Evolutionary conservation across 2,329 filamentous ascomycete species (phyloP), one percentile per base, ranked within the genome.

Genomic region (Coniochaeta sp.): DNA sequence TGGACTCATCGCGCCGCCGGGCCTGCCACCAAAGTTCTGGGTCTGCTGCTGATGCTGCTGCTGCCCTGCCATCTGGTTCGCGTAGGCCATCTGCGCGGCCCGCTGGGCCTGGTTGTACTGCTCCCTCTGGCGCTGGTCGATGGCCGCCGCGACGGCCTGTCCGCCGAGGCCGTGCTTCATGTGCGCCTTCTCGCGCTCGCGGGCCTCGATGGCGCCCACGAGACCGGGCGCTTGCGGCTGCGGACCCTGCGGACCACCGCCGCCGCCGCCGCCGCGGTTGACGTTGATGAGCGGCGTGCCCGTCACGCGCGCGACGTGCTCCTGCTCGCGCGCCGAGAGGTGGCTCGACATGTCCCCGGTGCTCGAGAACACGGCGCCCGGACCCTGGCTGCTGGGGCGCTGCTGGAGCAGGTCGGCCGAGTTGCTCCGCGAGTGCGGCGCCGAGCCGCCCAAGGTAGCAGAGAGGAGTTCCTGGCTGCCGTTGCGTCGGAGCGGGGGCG

Each of bases 271-370:
- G 14, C 80, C 81, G 63, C 77, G 77, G 57, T 79, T 79, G 57
- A 96, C 77, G 61, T 83, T 86, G 66, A 96, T 83, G 57, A 96
- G 77, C 0, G 92, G 89, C 0, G 86, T 87, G 1, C 90, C 89
- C 0, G 91, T 96, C 66, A 91, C 80, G 40, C 89, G 85, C 10
- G 92, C 90, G n/a, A 96, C 83, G 65, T 96, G 89, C 73, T 96
- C 91, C 71, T 96, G 92, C 72, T 96, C 92, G 17, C 89, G 85
- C 19, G 92, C 92, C 22, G 90, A 92, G n/a, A 96, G 79, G 60
- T 88, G 83, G 0, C 82, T 79, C 26, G 68, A 78, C 54, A 68
- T 58, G 28, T 76, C 73, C 3, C 73, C 72, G n/a, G n/a, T n/a
- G 5, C 56, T 77, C 75, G 32, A 88, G 72, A 60, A 82, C 70